These are phyloP conservation scores for Myochromella boudieri DNA, from an alignment of 768 basidiomycete genomes.

Conservation along the genomic window DNA sequence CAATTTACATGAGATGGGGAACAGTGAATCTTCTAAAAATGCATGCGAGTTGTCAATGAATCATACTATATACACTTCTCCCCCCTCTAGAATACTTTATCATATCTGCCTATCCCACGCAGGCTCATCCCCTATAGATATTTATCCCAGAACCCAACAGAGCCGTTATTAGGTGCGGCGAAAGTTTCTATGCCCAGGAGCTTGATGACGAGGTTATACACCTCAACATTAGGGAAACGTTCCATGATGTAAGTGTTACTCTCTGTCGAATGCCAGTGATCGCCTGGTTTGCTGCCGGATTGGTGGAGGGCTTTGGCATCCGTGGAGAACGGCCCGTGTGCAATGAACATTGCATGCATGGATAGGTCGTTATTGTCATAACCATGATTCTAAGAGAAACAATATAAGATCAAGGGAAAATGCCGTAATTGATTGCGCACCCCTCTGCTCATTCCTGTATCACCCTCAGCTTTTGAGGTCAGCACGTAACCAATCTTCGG, in stretches of 20 bases:
- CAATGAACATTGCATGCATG: constrained; percentile 91
- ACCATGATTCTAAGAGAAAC: constrained; percentile 68
- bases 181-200: constrained; percentile 61
- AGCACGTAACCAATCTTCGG: constrained; percentile 81
- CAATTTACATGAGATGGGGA: background rate
- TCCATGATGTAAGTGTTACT: constrained; percentile 73
- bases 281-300: constrained; percentile 33
- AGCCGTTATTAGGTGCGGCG: constrained; percentile 73
- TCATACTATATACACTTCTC: too few species aligned
- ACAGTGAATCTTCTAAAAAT: too few species aligned
- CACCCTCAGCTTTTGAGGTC: constrained; percentile 61
- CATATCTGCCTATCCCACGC: too few species aligned
- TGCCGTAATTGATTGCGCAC: constrained; percentile 41
- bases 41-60: too few species aligned
- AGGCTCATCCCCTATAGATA: too few species aligned
- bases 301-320: constrained; percentile 61
- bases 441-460: constrained; percentile 69
- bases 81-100: too few species aligned
- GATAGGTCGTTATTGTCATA: constrained; percentile 77
- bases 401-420: background rate
- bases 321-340: constrained; percentile 84
- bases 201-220: constrained; percentile 81
- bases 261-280: constrained; percentile 61
- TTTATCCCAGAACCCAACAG: constrained; percentile 78
- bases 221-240: constrained; percentile 81